phyloP scores from a whole-genome alignment of 176 grass and related monocot genomes.

The bread wheat (Triticum aestivum) region IWGSC_CS_RefSeq_v2.1 NC_057808.1:456965001-456965500 shows the following conservation, averaged over 20 bases:
- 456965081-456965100: constrained; percentile 21
- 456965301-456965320: constrained; percentile 85
- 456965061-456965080: background rate
- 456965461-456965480: constrained; percentile 87
- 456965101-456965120: constrained; percentile 67
- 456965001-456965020: constrained; percentile 51
- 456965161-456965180: constrained; percentile 7
- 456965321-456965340: constrained; percentile 31
- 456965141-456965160: constrained; percentile 72
- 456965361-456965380: constrained; percentile 41
- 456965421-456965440: constrained; percentile 99
- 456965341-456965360: constrained; percentile 63
- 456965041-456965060: background rate
- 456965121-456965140: constrained; percentile 38
- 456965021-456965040: constrained; percentile 26
- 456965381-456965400: constrained; percentile 75
- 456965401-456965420: constrained; percentile 86
- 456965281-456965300: constrained; percentile 82
- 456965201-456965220: background rate
- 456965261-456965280: constrained; percentile 70
- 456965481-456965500: constrained; percentile 77
- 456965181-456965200: constrained; percentile 17
- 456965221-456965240: constrained; percentile 6
- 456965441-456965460: constrained; percentile 86
- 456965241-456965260: constrained; percentile 92